These are phyloP conservation scores for Leptographium wingfieldii DNA, from an alignment of 2,329 filamentous ascomycete genomes.

Conservation along the genomic window DNA sequence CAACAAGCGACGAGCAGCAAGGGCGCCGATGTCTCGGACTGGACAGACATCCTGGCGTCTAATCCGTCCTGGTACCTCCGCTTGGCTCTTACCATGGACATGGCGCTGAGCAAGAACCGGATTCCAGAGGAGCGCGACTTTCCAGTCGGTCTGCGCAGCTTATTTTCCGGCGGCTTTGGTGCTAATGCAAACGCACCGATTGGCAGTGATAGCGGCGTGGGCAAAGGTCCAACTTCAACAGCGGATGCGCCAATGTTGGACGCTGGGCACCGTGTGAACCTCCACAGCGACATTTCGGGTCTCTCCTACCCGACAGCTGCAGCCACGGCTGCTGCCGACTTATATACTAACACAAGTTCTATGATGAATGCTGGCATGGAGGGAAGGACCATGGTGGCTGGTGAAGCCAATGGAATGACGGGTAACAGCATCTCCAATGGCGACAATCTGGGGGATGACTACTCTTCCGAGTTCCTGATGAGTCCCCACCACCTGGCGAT, in stretches of 20 bases:
- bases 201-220: too few species aligned
- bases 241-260: too few species aligned
- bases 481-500: slow-evolving; percentile 21
- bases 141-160: slow-evolving; percentile 8
- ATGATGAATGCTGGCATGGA: neutral
- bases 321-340: too few species aligned
- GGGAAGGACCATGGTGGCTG: neutral
- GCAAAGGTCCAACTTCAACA: too few species aligned
- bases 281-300: too few species aligned
- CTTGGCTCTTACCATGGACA: slow-evolving; percentile 11
- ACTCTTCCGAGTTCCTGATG: slow-evolving; percentile 1
- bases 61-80: slow-evolving; percentile 13
- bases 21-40: slow-evolving; percentile 4
- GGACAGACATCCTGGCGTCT: slow-evolving; percentile 10
- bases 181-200: neutral
- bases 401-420: neutral
- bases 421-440: neutral
- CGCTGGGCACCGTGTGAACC: too few species aligned
- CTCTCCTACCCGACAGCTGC: too few species aligned
- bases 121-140: slow-evolving; percentile 14
- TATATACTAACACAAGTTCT: neutral
- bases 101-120: slow-evolving; percentile 13
- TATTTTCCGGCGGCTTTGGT: slow-evolving; percentile 3
- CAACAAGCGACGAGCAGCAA: neutral
- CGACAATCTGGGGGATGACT: neutral